Base-by-base conservation (phyloP, 1,284 basidiomycete species). In the Ustilago nuda region DNA sequence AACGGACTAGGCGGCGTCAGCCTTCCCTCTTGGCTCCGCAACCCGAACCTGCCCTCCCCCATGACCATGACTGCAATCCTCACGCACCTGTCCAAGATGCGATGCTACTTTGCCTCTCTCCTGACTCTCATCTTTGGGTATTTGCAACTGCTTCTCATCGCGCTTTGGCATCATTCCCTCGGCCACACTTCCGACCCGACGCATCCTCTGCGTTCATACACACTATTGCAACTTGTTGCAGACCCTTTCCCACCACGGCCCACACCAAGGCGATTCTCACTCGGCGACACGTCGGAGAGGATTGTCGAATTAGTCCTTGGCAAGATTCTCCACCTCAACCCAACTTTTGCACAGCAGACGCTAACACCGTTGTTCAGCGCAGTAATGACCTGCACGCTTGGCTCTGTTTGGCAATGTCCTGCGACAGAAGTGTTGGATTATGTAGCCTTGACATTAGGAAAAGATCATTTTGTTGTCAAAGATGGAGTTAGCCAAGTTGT, bases 401-500 rank as follows among this genome's bases (percentile, higher is more conserved):
- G 61, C 4, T 60, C 71, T 0, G 80, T 84, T 0, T 59, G 65
- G 54, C 17, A 61, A 5, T 69, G 74, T 36, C 85, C 85, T 0
- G 80, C 79, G 0, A 66, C 79, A 8, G 83, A 84, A 41, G 65
- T 85, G 36, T 71, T 86, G 32, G 76, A 84, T 13, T 86, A 86
- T 32, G 69, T 85, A 30, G 82, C 82, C 1, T 55, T 71, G 32
- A 85, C 83, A 0, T 81, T 86, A 33, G 70, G 78, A 3, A 56
- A 68, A 30, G 62, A 72, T 37, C 84, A 86, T 50, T 85, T 72
- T 48, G 77, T 76, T 2, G 84, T 85, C 27, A 66, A 64, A 17
- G 78, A 78, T 7, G 85, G 85, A 11, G 84, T 86, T 0, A 65
- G 73, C 12, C 62, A 55, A 4, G 84, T 83, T 7, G 83, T 83